phyloP scores from a whole-genome alignment of 768 basidiomycete genomes.

The Dentipellis sp. region DNA sequence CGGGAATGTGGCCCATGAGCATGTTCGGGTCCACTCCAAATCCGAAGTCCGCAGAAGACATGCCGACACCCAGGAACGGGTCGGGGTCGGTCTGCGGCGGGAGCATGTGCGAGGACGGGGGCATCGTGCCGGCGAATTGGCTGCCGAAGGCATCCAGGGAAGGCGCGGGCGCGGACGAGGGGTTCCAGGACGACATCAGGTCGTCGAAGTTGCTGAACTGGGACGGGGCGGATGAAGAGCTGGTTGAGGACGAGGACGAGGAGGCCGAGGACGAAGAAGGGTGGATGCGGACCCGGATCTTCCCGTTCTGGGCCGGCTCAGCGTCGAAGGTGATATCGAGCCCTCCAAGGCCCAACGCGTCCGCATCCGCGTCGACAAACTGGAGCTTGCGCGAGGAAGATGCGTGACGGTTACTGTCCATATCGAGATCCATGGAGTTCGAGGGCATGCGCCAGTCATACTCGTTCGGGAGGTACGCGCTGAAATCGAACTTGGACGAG shows the following conservation, averaged over 20 bases:
- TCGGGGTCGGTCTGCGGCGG: conserved; percentile 24
- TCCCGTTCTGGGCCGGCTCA: conserved; percentile 52
- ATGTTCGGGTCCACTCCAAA: conserved; percentile 22
- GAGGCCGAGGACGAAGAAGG: conserved; percentile 23
- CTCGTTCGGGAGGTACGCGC: conserved; percentile 23
- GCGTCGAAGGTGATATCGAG: conserved; percentile 71
- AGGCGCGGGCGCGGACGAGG: background rate
- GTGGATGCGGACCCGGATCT: conserved; percentile 67
- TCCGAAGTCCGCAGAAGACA: conserved; percentile 26
- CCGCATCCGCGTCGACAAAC: conserved; percentile 42
- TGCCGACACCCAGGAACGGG: conserved; percentile 52
- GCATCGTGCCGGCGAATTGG: background rate
- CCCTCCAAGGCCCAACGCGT: conserved; percentile 41
- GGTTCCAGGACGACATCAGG: conserved; percentile 3
- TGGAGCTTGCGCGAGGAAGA: conserved; percentile 39
- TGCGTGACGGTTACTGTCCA: conserved; percentile 27
- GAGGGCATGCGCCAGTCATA: conserved; percentile 22
- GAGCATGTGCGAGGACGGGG: background rate
- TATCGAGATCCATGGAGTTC: conserved; percentile 38
- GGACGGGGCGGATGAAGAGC: conserved; percentile 23
- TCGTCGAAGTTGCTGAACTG: conserved; percentile 24
- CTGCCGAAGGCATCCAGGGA: background rate
- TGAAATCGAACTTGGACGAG: conserved; percentile 22
- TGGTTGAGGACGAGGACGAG: conserved; percentile 27
- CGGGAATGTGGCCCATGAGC: conserved; percentile 22